These are phyloP conservation scores for Tuber brumale DNA, from an alignment of 495 filamentous ascomycete species.

Conservation along the genomic window DNA sequence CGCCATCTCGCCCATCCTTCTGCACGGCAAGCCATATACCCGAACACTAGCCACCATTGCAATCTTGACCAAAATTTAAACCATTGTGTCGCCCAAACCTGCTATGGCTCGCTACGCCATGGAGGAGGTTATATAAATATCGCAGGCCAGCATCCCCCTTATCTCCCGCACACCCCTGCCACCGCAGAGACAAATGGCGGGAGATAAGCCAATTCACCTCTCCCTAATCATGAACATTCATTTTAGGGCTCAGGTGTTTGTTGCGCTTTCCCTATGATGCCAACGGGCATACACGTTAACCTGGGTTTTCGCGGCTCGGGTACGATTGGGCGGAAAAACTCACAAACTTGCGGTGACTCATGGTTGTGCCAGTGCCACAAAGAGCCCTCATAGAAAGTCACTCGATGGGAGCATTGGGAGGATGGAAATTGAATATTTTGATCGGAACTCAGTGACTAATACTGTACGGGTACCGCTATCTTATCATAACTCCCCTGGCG, in stretches of 20 bases:
- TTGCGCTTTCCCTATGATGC: neutral
- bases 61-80: no score
- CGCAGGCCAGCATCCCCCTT: no score
- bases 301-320: neutral
- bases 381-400: neutral
- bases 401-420: neutral
- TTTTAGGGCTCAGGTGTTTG: neutral
- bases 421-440: neutral
- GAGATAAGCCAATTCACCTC: no score
- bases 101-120: no score
- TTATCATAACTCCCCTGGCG: neutral
- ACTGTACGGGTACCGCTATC: neutral
- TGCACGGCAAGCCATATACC: no score
- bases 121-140: no score
- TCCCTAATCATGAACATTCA: neutral
- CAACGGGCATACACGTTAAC: neutral
- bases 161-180: no score
- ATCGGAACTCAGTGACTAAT: neutral
- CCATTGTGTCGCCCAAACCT: no score
- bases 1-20: no score
- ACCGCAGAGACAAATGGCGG: no score
- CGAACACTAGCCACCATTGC: no score
- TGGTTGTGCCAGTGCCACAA: neutral
- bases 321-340: neutral
- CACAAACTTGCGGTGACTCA: neutral